Base-by-base conservation (phyloP, 805 yeast genomes). In the Pichia exigua region DNA sequence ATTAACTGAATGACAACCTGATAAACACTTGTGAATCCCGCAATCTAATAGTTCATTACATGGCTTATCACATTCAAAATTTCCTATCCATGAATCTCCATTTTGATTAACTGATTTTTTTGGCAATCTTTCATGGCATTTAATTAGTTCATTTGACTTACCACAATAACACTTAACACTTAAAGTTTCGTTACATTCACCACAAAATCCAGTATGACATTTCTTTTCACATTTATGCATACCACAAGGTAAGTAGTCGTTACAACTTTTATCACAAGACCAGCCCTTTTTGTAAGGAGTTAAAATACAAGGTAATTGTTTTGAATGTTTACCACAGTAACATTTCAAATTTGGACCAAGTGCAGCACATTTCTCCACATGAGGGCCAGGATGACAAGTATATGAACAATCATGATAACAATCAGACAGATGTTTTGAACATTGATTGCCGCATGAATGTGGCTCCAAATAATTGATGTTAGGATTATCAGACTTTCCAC, bases 341-440 rank as follows among this genome's bases (percentile, higher is more conserved):
- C 97, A 90, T 41, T 68, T 69, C 70, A 85, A 67, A 11, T 71
- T 66, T 0, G 95, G 92, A 0, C 92, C 89, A 63, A 85, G 67
- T 1, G 95, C 89, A 15, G 85, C 82, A 70, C 97, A 90, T 26
- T 72, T 72, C 41, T 72, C 72, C 0, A 88, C 81, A 66, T 91
- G 97, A 1, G 90, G 85, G 0, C 96, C 97, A 2, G 96, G 92
- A 65, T 90, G 97, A 64, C 97, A 90, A 17, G 76, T 74, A 4
- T 81, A 68, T 1, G 86, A 67, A 62, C 97, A 90, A 3, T 81
- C 78, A 63, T 90, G 97, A 2, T 82, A 75, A 64, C 97, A 86
- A 5, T 66, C 62, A 1, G 67, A 64, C 47, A 83, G 72, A 32
- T 78, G 75, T 40, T 72, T 69, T 47, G 77, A 76, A 70, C 97